Conservation (phyloP, 805 yeast species). For the Barnettozyma wickerhamii region DNA sequence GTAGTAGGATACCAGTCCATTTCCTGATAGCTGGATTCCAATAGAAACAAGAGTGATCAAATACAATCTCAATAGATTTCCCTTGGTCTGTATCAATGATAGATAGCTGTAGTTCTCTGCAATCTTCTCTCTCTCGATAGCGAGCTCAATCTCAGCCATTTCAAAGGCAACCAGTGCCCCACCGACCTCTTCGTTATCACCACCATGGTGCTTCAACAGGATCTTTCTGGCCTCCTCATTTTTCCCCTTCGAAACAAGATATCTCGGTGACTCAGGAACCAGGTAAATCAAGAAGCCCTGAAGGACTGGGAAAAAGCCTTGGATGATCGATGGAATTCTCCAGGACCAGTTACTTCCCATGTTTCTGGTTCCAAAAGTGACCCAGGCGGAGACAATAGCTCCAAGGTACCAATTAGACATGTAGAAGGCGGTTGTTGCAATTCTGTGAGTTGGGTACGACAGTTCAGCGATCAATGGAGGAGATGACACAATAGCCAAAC, state of each 20-base stretch:
- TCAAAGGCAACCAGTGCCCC: slow-evolving; percentile 33
- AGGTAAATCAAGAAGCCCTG: slow-evolving; percentile 34
- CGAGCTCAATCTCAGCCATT: slow-evolving; percentile 35
- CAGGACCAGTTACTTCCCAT: slow-evolving; percentile 35
- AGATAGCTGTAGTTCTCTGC: slow-evolving; percentile 28
- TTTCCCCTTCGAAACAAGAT: slow-evolving; percentile 35
- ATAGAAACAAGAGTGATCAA: slow-evolving; percentile 28
- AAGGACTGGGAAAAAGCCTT: slow-evolving; percentile 41
- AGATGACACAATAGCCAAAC: slow-evolving; percentile 37
- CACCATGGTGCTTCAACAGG: slow-evolving; percentile 36
- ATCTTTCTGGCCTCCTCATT: slow-evolving; percentile 39
- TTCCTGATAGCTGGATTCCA: slow-evolving; percentile 44
- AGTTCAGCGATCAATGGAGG: slow-evolving; percentile 49
- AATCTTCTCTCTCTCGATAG: slow-evolving; percentile 36
- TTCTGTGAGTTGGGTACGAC: slow-evolving; percentile 42
- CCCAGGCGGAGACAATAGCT: slow-evolving; percentile 46
- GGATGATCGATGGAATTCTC: slow-evolving; percentile 51
- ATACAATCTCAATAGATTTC: slow-evolving; percentile 38
- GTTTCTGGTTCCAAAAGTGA: slow-evolving; percentile 39
- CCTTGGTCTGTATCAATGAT: slow-evolving; percentile 33
- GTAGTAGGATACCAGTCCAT: slow-evolving; percentile 47
- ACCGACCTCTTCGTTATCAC: slow-evolving; percentile 23
- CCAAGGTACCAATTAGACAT: slow-evolving; percentile 49
- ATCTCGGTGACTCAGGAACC: slow-evolving; percentile 49
- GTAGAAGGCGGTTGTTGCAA: slow-evolving; percentile 35